Conservation (phyloP, 2,329 filamentous ascomycete species). For the Tolypocladium guangdongense region DNA sequence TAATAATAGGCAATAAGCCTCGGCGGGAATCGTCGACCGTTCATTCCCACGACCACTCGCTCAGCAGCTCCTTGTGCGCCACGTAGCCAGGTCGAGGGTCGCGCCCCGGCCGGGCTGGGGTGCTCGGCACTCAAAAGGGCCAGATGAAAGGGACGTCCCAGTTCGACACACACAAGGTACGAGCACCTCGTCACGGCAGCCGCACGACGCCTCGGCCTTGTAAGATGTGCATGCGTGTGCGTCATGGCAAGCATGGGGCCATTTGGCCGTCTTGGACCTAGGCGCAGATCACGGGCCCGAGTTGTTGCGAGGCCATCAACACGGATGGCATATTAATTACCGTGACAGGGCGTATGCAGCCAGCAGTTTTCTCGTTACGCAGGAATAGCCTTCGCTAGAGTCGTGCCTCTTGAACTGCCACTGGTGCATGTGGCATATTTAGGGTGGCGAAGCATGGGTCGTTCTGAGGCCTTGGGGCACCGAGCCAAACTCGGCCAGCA, state of each 20-base stretch:
- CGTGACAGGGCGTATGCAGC: not conserved
- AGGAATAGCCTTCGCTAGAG: not conserved
- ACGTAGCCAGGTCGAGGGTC: not conserved
- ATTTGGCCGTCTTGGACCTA: not conserved
- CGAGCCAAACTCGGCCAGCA: not conserved
- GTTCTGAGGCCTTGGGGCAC: not conserved
- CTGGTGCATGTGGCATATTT: not conserved
- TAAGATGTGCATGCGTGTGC: not conserved
- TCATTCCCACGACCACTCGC: not conserved
- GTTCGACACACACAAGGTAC: not conserved
- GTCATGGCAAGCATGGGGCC: slow-evolving; percentile 3
- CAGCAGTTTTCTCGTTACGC: not conserved
- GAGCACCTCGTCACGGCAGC: not conserved
- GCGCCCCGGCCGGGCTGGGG: not conserved
- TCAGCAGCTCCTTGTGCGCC: not conserved
- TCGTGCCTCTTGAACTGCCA: not conserved
- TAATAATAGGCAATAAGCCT: not conserved
- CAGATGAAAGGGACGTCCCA: not conserved
- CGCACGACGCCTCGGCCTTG: not conserved
- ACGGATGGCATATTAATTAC: too few species aligned
- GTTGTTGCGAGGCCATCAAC: not conserved
- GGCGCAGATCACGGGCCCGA: not conserved
- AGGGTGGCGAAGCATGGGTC: slow-evolving; percentile 2
- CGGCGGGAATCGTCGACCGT: too few species aligned
- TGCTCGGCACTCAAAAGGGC: too few species aligned